Evolutionary conservation across 768 basidiomycete genomes (phyloP).

Genomic region (Cubamyces lactineus): DNA sequence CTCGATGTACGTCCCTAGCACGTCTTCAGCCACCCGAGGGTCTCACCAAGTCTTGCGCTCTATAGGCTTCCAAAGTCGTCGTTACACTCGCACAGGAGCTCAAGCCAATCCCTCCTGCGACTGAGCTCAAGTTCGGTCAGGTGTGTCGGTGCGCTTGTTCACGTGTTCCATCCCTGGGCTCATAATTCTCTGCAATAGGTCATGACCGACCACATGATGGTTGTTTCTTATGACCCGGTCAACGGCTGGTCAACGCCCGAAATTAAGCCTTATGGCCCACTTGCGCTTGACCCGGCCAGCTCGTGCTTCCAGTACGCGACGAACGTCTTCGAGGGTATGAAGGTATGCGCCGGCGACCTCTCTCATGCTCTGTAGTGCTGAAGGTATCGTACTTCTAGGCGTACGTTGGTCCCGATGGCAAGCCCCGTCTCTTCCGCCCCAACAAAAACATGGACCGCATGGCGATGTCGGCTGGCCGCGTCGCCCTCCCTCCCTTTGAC

Average conservation of each 20-base stretch:
- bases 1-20: conserved; percentile 15
- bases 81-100: conserved; percentile 49
- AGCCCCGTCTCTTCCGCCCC: conserved; percentile 79
- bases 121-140: conserved; percentile 59
- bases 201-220: conserved; percentile 81
- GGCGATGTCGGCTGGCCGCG: conserved; percentile 64
- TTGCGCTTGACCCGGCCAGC: conserved; percentile 58
- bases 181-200: conserved; percentile 38
- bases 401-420: conserved; percentile 71
- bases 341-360: conserved; percentile 43
- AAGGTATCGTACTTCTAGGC: conserved; percentile 45
- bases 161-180: conserved; percentile 7
- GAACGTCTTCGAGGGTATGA: conserved; percentile 68
- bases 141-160: conserved; percentile 37
- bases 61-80: conserved; percentile 58
- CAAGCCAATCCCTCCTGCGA: conserved; percentile 53
- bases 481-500: conserved; percentile 67
- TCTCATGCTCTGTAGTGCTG: background rate
- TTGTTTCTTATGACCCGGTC: conserved; percentile 60
- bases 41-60: background rate
- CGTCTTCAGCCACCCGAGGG: background rate
- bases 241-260: conserved; percentile 73
- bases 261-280: conserved; percentile 70
- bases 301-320: conserved; percentile 66
- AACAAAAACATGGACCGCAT: conserved; percentile 86